Base-by-base conservation (phyloP, 2,329 filamentous ascomycete genomes). In the Fusarium sp. region DNA sequence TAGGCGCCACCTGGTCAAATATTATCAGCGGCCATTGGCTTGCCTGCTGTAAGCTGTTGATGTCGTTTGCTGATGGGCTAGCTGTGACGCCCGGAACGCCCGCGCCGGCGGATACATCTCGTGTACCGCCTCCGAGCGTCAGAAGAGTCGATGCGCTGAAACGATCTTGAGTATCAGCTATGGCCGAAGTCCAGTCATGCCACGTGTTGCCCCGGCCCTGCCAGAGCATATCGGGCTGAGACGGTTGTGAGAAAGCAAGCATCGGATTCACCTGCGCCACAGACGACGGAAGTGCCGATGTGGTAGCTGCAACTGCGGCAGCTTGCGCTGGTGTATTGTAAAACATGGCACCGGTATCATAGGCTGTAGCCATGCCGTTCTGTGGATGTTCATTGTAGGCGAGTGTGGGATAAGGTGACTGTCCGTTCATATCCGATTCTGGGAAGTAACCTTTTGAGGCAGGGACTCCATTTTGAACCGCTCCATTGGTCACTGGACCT, bases 161-260 rank as follows among this genome's bases (percentile, higher is more conserved):
- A 23, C 82, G 78, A 43, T 85, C 82, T 57, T 84, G 82, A 32
- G 75, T 82, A 65, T 84, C 81, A 32, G 81, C 79, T 26, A 87
- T 82, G 52, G 83, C 83, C 1, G 81, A 78, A 10, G 83, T 83
- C 85, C 85, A 87, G 74, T 86, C 82, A 17, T 84, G 80, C 85
- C 85, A 87, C 0, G 83, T 78, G 61, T 82, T 86, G 9, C 77
- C 79, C 5, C 76, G 73, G 12, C 65, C 63, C 34, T 74, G 74
- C 77, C 74, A 80, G 65, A 78, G 73, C 60, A 74, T 73, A n/a
- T 77, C 75, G 7, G 74, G 61, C 28, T 74, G 69, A 8, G 67
- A 68, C 19, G 79, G 71, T 55, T 81, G 79, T 3, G 79, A 77
- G 4, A 82, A 83, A 3, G 77, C 72, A 6, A 81, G 73, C 48